Base-by-base conservation (phyloP, 495 filamentous ascomycete genomes). In the Penicillium lividum region DNA sequence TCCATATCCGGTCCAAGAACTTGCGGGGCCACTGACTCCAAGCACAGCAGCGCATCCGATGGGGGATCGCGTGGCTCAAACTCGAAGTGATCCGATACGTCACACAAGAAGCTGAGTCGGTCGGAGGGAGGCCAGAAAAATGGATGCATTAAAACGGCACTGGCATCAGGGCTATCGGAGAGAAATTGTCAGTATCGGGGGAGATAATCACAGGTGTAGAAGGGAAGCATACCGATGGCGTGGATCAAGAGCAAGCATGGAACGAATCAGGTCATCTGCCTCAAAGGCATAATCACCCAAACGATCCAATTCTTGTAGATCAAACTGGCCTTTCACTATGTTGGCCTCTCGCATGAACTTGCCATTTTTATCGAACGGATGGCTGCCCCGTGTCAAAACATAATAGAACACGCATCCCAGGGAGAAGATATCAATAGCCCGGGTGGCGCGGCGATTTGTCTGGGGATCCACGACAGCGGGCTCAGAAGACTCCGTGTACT, bases 331-430 rank as follows among this genome's bases (percentile, higher is more conserved):
- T 65, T 93, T 93, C 53, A 96, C 90, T 59, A 98, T 97, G 72
- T 98, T 98, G 61, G 93, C 88, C 73, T 98, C 94, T 28, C 94
- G 87, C 84, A 96, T 94, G 73, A 90, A 97, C 47, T 91, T 86
- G 63, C 93, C 91, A 51, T 90, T 88, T 65, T 91, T 92, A 67
- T 97, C 94, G 68, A 93, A 98, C 1, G 95, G 94, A 74, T 98
- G 94, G n/a, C 78, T 79, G 40, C 94, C 94, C 54, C 88, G 84
- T 3, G 95, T 96, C 36, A 98, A 81, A 52, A 98, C 92, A 64
- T 97, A 98, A 73, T 91, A 97, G 75, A 96, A 97, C 48, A 98
- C 92, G 46, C 96, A 91, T 7, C 94, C 94, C 29, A 98, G 80
- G 3, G 92, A 94, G 76, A 98, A 98, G 30, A 98, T 95, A 68